These are phyloP conservation scores for Quercus tomentella DNA, from an alignment of 331 rosid genomes.

Conservation along the genomic window DNA sequence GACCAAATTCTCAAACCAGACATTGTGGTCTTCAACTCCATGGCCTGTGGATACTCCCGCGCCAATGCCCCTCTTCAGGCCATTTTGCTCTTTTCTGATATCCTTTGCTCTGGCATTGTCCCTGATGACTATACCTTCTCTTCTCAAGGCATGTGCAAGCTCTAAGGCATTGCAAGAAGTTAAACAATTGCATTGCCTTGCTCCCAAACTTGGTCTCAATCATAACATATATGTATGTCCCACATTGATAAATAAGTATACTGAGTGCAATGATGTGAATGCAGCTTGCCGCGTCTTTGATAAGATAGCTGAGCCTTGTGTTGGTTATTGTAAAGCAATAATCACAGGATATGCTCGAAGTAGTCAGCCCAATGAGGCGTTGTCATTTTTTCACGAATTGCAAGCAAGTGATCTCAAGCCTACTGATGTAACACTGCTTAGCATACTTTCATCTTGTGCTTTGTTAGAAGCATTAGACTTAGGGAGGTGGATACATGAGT, in stretches of 20 bases:
- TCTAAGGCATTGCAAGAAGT: slow-evolving; percentile 67
- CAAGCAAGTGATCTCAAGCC: slow-evolving; percentile 60
- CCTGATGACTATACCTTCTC: slow-evolving; percentile 80
- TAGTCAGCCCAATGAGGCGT: slow-evolving; percentile 72
- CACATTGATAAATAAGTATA: slow-evolving; percentile 64
- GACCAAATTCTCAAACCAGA: slow-evolving; percentile 61
- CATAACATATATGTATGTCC: slow-evolving; percentile 52
- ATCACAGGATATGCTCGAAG: slow-evolving; percentile 56
- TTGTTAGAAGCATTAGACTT: slow-evolving; percentile 63
- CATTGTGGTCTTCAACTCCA: slow-evolving; percentile 50
- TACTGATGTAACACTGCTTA: slow-evolving; percentile 74
- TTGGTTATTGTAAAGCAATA: slow-evolving; percentile 64
- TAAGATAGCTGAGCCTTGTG: slow-evolving; percentile 56
- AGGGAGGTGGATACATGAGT: slow-evolving; percentile 86
- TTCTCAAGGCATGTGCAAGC: slow-evolving; percentile 70
- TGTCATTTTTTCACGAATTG: slow-evolving; percentile 73
- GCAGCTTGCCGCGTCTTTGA: slow-evolving; percentile 64
- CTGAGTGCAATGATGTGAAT: slow-evolving; percentile 48
- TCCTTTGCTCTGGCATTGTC: slow-evolving; percentile 32
- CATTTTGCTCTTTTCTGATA: slow-evolving; percentile 36
- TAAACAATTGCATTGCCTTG: slow-evolving; percentile 64
- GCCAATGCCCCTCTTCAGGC: slow-evolving; percentile 45
- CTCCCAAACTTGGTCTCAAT: slow-evolving; percentile 48
- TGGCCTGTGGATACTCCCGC: slow-evolving; percentile 71
- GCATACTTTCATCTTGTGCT: slow-evolving; percentile 65